Conservation (phyloP, 2,329 filamentous ascomycete species). For the Coniochaeta sp. region DNA sequence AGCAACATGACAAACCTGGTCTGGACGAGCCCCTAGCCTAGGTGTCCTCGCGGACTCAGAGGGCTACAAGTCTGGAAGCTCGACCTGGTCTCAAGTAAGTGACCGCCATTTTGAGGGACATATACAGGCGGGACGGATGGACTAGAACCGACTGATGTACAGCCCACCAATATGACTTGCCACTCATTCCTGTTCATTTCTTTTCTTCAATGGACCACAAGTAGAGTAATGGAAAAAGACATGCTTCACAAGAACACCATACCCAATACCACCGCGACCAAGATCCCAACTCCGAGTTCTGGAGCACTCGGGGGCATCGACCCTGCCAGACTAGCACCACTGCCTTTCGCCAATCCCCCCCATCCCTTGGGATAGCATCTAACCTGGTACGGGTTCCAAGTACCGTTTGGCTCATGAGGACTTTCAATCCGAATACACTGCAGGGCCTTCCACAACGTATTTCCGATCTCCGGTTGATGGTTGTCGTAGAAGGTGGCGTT, state of each 20-base stretch:
- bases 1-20: no score
- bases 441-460: slow-evolving; percentile 69
- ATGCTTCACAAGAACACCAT: background rate
- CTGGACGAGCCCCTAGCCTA: no score
- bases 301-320: background rate
- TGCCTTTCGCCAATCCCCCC: background rate
- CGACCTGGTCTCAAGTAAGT: no score
- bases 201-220: no score
- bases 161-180: no score
- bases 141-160: no score
- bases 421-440: slow-evolving; percentile 64
- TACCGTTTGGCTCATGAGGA: slow-evolving; percentile 38
- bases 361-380: background rate
- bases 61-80: no score
- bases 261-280: background rate
- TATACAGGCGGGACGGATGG: no score
- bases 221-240: no score
- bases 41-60: no score
- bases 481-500: background rate
- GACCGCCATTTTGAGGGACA: no score
- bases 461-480: slow-evolving; percentile 30
- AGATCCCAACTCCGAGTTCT: background rate
- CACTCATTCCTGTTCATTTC: no score
- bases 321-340: background rate
- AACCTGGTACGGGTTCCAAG: slow-evolving; percentile 22